A percentile compares a stretch with the other conserved stretches of the same genome.
These are phyloP conservation scores for Poterioochromonas sp. DNA, from an alignment of 352 stramenopile species.

Conservation along the genomic window DNA sequence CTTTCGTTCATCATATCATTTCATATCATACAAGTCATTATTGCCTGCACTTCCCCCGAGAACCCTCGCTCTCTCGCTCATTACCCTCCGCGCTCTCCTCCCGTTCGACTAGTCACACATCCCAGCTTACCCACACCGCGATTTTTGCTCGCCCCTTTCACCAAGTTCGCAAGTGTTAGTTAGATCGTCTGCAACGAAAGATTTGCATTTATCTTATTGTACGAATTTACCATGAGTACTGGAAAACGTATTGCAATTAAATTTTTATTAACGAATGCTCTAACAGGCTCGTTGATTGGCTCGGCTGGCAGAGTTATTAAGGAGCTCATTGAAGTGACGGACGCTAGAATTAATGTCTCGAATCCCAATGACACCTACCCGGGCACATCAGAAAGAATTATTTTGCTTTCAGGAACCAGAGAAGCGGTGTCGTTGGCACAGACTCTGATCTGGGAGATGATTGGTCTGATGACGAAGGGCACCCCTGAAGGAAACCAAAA, in stretches of 20 bases:
- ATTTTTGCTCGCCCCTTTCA: too few relatives aligned
- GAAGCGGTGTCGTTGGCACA: background rate
- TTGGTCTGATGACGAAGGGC: background rate
- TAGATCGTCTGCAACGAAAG: too few relatives aligned
- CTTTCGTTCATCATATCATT: too few relatives aligned
- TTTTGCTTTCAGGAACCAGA: background rate
- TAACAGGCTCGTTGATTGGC: slow-evolving; percentile 17
- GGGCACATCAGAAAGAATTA: background rate
- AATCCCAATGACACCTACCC: background rate
- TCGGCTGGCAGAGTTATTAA: background rate
- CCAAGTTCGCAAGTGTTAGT: too few relatives aligned
- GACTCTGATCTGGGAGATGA: slow-evolving; percentile 20
- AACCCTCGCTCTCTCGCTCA: too few relatives aligned
- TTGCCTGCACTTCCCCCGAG: too few relatives aligned
- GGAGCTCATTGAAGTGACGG: background rate
- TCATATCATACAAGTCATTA: too few relatives aligned
- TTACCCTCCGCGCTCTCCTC: background rate
- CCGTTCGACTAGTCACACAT: background rate
- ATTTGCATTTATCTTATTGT: too few relatives aligned
- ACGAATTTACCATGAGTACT: too few relatives aligned
- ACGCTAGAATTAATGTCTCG: background rate
- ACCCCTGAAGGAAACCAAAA: background rate
- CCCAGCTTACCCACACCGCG: too few relatives aligned
- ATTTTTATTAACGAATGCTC: background rate
- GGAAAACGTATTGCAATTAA: background rate